Base-by-base conservation (phyloP, 768 basidiomycete species). In the Leucosporidium creatinivorum region DNA sequence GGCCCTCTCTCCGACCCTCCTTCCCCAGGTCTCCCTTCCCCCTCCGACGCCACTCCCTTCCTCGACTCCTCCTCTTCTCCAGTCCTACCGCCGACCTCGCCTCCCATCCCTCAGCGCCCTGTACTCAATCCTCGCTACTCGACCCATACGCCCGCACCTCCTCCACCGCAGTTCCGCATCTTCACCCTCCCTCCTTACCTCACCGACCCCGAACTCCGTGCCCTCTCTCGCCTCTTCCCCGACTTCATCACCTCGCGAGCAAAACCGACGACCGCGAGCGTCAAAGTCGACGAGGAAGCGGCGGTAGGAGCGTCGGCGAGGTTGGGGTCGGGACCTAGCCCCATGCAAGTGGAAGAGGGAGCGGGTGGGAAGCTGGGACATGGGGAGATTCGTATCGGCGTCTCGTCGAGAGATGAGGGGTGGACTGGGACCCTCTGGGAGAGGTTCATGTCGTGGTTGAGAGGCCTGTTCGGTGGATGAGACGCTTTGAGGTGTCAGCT, bases 121-220 rank as follows among this genome's bases (percentile, higher is more conserved):
- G 9, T 48, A 10, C 58, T 56, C 17, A 7, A 28, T 8, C 4
- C 55, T 26, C 52, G 15, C 15, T 21, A 4, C 21, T 33, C 30
- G 12, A 23, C 10, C 36, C 2, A 50, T 33, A 21, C 50, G 36
- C 44, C 30, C 33, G 21, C 48, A 26, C 15, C 65, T 0, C 52
- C 50, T 8, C 30, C 65, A 30, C 61, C 44, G 1, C 62, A 65
- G 31, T 58, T 61, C 63, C 66, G 70, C 30, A 59, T 50, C 62
- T 68, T 74, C 61, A 69, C 70, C 28, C 50, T 70, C 54, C 63
- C 73, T 0, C 8, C 68, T 0, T 66, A 69, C 55, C 64, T 74
- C 6, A 72, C 73, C 58, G 62, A 72, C 56, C 70, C 73, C 25
- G 73, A 74, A n/a, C 58, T 65, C 3, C 63, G 52, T 8, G 4